Conservation (phyloP, 352 stramenopile species). For the Phytophthora uliginosa region DNA sequence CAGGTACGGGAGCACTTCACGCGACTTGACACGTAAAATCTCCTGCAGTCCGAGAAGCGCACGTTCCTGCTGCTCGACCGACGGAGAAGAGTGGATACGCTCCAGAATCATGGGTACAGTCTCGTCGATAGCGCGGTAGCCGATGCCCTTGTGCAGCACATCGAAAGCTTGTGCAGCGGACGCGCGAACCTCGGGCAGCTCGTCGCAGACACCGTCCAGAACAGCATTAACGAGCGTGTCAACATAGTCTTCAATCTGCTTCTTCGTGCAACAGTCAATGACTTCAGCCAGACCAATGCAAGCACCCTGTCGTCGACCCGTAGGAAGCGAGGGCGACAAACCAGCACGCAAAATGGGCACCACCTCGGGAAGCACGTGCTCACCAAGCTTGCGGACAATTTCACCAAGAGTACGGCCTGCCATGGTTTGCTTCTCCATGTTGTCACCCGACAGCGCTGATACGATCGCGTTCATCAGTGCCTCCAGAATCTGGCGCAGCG, state of each 20-base stretch:
- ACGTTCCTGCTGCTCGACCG: conserved; percentile 69
- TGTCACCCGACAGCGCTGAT: conserved; percentile 92
- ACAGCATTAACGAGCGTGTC: conserved; percentile 97
- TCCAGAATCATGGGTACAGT: conserved; percentile 98
- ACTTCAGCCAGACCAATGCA: conserved; percentile 99
- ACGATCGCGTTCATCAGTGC: conserved; percentile 98
- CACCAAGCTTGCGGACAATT: conserved; percentile 99
- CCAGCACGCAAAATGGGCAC: conserved; percentile 98
- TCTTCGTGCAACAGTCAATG: conserved; percentile 97
- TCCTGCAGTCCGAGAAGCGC: conserved; percentile 98
- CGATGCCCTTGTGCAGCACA: conserved; percentile 97
- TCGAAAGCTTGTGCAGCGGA: conserved; percentile 98
- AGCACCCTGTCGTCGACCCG: conserved; percentile 92
- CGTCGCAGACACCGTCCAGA: conserved; percentile 98
- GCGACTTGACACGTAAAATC: conserved; percentile 97
- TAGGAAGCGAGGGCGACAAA: conserved; percentile 78
- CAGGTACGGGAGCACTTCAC: conserved; percentile 98
- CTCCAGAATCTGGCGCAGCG: conserved; percentile 98
- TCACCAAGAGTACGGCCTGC: conserved; percentile 97
- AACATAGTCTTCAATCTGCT: conserved; percentile 97
- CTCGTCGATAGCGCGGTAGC: conserved; percentile 96
- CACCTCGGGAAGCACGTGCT: conserved; percentile 98
- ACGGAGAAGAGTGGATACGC: conserved; percentile 84
- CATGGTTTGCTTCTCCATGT: conserved; percentile 92
- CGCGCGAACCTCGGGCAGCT: conserved; percentile 87